Conservation (phyloP, 768 basidiomycete species). For the Macrolepiota albuminosa region DNA sequence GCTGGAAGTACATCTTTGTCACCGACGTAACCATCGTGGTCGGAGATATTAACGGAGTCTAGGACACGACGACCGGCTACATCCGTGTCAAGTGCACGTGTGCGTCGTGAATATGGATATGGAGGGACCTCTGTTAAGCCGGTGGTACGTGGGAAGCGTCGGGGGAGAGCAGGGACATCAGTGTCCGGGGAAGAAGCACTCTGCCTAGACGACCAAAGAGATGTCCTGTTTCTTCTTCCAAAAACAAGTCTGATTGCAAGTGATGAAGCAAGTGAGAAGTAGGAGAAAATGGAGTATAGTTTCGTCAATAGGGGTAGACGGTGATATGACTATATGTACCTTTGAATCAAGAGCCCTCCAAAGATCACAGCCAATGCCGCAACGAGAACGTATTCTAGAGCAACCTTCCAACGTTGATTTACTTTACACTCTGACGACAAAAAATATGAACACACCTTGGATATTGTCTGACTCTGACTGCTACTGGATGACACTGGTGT, state of each 20-base stretch:
- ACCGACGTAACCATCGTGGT: conserved; percentile 25
- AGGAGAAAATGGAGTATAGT: neutral
- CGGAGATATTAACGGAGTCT: conserved; percentile 13
- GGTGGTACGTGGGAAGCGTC: conserved; percentile 16
- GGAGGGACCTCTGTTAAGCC: conserved; percentile 19
- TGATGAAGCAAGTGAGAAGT: neutral
- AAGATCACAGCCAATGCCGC: conserved; percentile 20
- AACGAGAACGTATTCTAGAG: conserved; percentile 27
- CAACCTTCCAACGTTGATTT: conserved; percentile 14
- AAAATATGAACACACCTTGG: conserved; percentile 18
- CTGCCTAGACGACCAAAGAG: neutral
- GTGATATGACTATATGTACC: conserved; percentile 15
- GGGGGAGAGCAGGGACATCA: conserved; percentile 1
- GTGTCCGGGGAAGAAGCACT: neutral
- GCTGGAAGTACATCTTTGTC: conserved; percentile 46
- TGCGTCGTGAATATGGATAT: conserved; percentile 17
- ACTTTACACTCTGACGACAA: neutral
- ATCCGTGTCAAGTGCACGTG: conserved; percentile 34
- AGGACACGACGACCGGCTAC: conserved; percentile 31
- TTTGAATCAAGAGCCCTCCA: conserved; percentile 17
- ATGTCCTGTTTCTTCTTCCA: conserved; percentile 6
- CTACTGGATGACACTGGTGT: neutral
- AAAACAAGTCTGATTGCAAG: neutral
- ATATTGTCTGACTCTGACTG: conserved; percentile 9
- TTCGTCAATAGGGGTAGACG: conserved; percentile 3